These are phyloP conservation scores for Teunomyces pallodes DNA, from an alignment of 805 yeast species.

Conservation along the genomic window DNA sequence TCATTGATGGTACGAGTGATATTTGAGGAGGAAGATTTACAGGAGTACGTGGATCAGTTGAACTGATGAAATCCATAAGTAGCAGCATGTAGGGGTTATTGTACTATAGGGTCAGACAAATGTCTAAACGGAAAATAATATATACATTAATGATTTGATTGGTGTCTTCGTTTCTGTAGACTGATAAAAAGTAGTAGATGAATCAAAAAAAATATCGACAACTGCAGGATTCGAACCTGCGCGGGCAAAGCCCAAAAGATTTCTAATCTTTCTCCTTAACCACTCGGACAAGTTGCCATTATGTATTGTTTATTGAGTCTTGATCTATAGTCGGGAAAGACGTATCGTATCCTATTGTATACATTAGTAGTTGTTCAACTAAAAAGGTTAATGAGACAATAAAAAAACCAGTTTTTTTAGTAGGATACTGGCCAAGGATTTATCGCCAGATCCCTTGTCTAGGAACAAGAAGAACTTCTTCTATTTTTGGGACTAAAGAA, in stretches of 20 bases:
- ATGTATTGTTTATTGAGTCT: background rate
- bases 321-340: too few relatives aligned
- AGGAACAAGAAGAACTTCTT: too few relatives aligned
- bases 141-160: background rate
- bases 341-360: too few relatives aligned
- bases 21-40: constrained; percentile 65
- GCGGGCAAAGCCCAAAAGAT: constrained; percentile 37
- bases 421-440: too few relatives aligned
- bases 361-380: too few relatives aligned
- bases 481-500: too few relatives aligned
- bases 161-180: background rate
- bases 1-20: constrained; percentile 90
- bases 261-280: constrained; percentile 60
- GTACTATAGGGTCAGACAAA: background rate
- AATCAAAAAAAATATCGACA: constrained; percentile 49
- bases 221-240: constrained; percentile 68
- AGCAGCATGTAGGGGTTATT: background rate
- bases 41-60: constrained; percentile 31
- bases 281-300: constrained; percentile 55
- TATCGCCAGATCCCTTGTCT: too few relatives aligned
- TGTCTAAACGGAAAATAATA: background rate
- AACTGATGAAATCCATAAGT: background rate
- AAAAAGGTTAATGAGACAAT: too few relatives aligned
- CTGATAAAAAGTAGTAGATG: background rate
- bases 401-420: too few relatives aligned